Evolutionary conservation across 2,329 filamentous ascomycete genomes (phyloP).

Genomic region (Talaromyces sp.): DNA sequence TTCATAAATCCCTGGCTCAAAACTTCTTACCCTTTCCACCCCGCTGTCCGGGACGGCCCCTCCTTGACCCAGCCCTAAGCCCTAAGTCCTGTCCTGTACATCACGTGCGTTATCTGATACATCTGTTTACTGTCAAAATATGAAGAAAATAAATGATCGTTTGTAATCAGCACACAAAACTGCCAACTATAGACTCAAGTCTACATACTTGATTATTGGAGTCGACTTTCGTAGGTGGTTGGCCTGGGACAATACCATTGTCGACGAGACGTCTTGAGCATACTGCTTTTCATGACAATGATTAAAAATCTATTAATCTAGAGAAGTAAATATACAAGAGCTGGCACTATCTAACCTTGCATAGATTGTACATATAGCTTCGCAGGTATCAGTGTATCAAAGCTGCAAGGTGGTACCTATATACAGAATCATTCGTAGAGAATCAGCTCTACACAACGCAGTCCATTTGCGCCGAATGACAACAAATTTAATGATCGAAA

Average conservation of each 20-base stretch:
- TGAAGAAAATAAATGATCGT: not conserved
- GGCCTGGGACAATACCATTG: not conserved
- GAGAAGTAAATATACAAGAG: not conserved
- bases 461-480: not conserved
- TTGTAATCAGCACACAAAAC: not conserved
- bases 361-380: not conserved
- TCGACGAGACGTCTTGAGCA: not conserved
- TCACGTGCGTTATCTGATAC: slow-evolving; percentile 10
- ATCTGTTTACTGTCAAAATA: not conserved
- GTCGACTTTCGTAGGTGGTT: not conserved
- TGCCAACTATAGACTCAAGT: too few relatives aligned
- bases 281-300: not conserved
- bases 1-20: slow-evolving; percentile 11
- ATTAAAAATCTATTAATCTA: not conserved
- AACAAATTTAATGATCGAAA: slow-evolving; percentile 3
- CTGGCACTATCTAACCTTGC: not conserved
- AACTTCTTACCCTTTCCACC: slow-evolving; percentile 14
- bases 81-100: slow-evolving; percentile 11
- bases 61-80: slow-evolving; percentile 20
- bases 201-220: not conserved
- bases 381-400: not conserved
- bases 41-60: slow-evolving; percentile 16
- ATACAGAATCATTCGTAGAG: not conserved
- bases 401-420: not conserved
- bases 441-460: not conserved